Percentiles rank a stretch among this genome's conserved stretches.
phyloP scores from a whole-genome alignment of 306 rosid species.

The Ochetophila trinervis region DNA sequence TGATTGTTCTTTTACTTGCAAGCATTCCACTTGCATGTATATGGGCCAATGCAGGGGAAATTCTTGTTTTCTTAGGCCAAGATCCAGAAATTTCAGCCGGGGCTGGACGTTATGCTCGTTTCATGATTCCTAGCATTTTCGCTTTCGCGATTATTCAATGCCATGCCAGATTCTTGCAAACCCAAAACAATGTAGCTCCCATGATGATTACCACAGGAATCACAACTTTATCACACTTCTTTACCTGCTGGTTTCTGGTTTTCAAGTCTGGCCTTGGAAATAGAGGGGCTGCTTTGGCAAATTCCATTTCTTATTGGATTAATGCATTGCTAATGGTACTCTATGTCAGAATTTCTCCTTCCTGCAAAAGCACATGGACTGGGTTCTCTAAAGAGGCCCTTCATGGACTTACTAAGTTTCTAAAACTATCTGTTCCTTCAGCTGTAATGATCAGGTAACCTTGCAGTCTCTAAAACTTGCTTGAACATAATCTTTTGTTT shows the following conservation, averaged over 20 bases:
- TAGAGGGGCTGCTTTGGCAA: constrained; percentile 41
- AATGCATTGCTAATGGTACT: constrained; percentile 31
- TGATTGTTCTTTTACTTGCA: constrained; percentile 37
- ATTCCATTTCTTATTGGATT: constrained; percentile 33
- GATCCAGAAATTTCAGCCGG: constrained; percentile 41
- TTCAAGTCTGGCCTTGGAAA: constrained; percentile 38
- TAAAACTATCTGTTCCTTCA: constrained; percentile 40
- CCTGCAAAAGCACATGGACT: constrained; percentile 39
- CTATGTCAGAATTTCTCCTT: constrained; percentile 37
- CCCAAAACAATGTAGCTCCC: constrained; percentile 37
- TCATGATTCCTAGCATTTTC: constrained; percentile 37
- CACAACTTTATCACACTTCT: constrained; percentile 23
- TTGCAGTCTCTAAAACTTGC: background rate
- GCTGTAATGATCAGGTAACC: constrained; percentile 37
- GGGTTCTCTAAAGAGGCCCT: constrained; percentile 44
- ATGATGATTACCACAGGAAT: constrained; percentile 28
- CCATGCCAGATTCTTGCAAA: constrained; percentile 34
- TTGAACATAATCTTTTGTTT: background rate
- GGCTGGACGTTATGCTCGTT: constrained; percentile 39
- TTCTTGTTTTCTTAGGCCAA: constrained; percentile 39
- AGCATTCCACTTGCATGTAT: constrained; percentile 34
- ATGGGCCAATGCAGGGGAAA: constrained; percentile 43
- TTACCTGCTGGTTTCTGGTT: constrained; percentile 34
- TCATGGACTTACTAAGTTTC: constrained; percentile 28
- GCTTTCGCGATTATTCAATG: constrained; percentile 33